Evolutionary conservation across 2,329 filamentous ascomycete genomes (phyloP), one percentile per base, ranked within the genome.

Genomic region (Arthroderma sp.): DNA sequence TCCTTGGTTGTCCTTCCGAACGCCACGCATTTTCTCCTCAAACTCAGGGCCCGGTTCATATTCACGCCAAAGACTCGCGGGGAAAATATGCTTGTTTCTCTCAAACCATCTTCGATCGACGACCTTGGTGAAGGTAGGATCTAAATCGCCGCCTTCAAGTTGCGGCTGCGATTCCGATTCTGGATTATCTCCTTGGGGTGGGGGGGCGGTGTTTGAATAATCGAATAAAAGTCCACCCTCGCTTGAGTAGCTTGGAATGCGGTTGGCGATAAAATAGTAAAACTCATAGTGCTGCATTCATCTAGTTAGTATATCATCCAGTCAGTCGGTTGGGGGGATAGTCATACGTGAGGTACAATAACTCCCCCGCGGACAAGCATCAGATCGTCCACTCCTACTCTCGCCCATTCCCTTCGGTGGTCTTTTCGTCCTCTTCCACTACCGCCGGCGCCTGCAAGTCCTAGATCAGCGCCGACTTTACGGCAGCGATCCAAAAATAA

Each of bases 21-120:
- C 76, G 53, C 62, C 85, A 74, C 57, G 78, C 75, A 66, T 94
- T 51, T 65, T 67, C 50, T 68, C 62, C 48, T 66, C 61, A 51
- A 69, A 94, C 56, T 95, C 84, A 63, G 83, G 85, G 49, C 86
- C 85, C 0, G 87, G 83, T 53, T 94, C 88, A 61, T 94, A 98
- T 51, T 94, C 84, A 55, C 88, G 86, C 91, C 91, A 98, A 39
- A 89, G 76, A 60, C 86, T 96, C 15, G 89, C 89, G 0, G 91
- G 91, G 61, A 89, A 98, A 47, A 98, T 96, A 64, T 98, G 91
- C 66, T 96, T 98, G 62, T 96, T 95, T 58, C 81, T 78, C 69
- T 95, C 87, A 62, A 95, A 98, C 91, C 91, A 98, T 48, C 91
- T 73, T 48, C 91, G 76, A 67, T 98, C 89, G 3, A 98, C 89